Conservation (phyloP, 106 monocot species). For the Dendrobium chrysotoxum region DNA sequence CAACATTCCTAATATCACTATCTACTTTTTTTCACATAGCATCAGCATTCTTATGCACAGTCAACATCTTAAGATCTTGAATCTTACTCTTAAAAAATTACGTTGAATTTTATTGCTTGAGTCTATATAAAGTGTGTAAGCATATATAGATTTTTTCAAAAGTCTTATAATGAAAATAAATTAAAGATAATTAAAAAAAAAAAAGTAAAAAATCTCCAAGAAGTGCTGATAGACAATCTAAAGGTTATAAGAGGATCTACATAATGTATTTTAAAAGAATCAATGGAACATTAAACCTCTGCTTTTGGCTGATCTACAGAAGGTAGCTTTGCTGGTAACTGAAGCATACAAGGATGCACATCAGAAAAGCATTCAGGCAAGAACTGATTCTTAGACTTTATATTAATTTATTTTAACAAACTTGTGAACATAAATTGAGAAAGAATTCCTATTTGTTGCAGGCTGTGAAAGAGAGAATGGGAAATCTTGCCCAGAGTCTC, state of each 20-base stretch:
- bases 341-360: constrained; percentile 97
- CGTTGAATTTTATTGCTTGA: no score
- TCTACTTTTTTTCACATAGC: no score
- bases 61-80: no score
- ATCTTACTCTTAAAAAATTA: no score
- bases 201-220: no score
- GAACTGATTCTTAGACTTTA: neutral
- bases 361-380: constrained; percentile 81
- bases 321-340: constrained; percentile 83
- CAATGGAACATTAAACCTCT: neutral
- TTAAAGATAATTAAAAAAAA: no score
- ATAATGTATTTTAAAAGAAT: neutral
- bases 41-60: no score
- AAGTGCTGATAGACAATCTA: no score
- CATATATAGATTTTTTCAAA: no score
- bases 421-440: neutral
- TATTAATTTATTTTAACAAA: neutral
- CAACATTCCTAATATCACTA: no score
- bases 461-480: constrained; percentile 99
- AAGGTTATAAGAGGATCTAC: neutral
- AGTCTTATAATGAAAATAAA: no score
- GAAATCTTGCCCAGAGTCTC: constrained; percentile 93
- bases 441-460: constrained; percentile 12
- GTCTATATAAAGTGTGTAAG: no score
- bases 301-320: constrained; percentile 31